Conservation (phyloP, 2,329 filamentous ascomycete species). For the Tolypocladium nubicola region DNA sequence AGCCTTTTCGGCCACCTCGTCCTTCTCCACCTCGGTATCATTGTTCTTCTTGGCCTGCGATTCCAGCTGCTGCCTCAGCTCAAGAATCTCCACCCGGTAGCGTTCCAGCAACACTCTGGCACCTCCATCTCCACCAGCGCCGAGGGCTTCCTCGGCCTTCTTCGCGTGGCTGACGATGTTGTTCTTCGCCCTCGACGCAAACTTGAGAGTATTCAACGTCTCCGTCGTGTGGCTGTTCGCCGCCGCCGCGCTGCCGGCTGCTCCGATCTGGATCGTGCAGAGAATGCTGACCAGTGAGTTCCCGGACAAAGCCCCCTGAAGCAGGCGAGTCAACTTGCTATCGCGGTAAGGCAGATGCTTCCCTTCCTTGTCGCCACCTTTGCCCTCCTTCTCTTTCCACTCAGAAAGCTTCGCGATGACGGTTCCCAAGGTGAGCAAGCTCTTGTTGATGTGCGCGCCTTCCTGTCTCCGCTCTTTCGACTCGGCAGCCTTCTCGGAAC, state of each 20-base stretch:
- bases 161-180: constrained; percentile 97
- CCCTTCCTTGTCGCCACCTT: constrained; percentile 65
- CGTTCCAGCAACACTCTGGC: constrained; percentile 82
- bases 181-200: constrained; percentile 93
- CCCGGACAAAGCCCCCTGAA: constrained; percentile 87
- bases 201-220: constrained; percentile 93
- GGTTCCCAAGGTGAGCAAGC: constrained; percentile 83
- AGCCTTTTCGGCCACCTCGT: constrained; percentile 61
- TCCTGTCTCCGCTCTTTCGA: constrained; percentile 89
- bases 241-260: constrained; percentile 58
- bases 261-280: constrained; percentile 88
- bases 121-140: constrained; percentile 70
- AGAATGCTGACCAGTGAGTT: constrained; percentile 94
- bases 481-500: constrained; percentile 91
- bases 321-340: constrained; percentile 86
- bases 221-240: constrained; percentile 71
- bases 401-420: constrained; percentile 91
- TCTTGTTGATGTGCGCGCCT: constrained; percentile 98
- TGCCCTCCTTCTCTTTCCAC: constrained; percentile 71
- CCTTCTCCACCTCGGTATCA: constrained; percentile 50
- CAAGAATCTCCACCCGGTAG: constrained; percentile 86
- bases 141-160: constrained; percentile 80
- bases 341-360: constrained; percentile 95
- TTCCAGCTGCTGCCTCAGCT: constrained; percentile 72
- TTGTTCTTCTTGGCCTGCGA: constrained; percentile 60